phyloP scores from a whole-genome alignment of 805 yeast genomes.

The Ogataea pilisensis region DNA sequence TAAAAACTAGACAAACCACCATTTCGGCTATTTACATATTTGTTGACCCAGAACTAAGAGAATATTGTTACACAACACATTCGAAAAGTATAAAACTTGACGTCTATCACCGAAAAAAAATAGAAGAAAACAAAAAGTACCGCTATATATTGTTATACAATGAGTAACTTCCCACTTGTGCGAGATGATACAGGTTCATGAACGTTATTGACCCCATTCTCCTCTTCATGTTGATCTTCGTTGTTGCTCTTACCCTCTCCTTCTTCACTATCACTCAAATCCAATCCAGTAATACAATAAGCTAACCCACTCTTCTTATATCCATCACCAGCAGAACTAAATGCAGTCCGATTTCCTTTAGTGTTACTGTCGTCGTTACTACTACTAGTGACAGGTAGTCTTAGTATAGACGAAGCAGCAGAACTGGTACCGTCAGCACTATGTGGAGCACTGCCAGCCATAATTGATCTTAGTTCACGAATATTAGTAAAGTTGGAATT shows the following conservation, averaged over 20 bases:
- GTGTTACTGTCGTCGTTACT: too few relatives aligned
- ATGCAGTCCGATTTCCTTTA: too few relatives aligned
- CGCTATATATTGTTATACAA: neutral
- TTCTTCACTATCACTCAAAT: conserved; percentile 19
- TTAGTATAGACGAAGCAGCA: conserved; percentile 6
- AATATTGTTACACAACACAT: too few relatives aligned
- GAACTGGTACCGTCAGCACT: conserved; percentile 2
- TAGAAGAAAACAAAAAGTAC: too few relatives aligned
- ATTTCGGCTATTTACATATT: too few relatives aligned
- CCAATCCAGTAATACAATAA: conserved; percentile 17
- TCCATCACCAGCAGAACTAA: neutral
- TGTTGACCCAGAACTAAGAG: too few relatives aligned
- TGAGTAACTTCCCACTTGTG: neutral
- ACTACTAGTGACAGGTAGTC: conserved; percentile 3
- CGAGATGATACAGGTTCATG: neutral
- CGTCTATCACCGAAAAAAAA: too few relatives aligned
- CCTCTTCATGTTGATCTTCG: conserved; percentile 1
- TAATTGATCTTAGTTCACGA: conserved; percentile 34
- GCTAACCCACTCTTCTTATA: conserved; percentile 18
- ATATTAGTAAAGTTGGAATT: conserved; percentile 30
- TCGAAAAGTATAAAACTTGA: too few relatives aligned
- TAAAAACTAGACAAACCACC: too few relatives aligned
- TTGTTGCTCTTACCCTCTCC: conserved; percentile 4
- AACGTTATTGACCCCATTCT: neutral
- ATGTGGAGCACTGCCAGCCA: too few relatives aligned